Conservation (phyloP, 1,284 basidiomycete genomes). For the Apiotrichum gracile region DNA sequence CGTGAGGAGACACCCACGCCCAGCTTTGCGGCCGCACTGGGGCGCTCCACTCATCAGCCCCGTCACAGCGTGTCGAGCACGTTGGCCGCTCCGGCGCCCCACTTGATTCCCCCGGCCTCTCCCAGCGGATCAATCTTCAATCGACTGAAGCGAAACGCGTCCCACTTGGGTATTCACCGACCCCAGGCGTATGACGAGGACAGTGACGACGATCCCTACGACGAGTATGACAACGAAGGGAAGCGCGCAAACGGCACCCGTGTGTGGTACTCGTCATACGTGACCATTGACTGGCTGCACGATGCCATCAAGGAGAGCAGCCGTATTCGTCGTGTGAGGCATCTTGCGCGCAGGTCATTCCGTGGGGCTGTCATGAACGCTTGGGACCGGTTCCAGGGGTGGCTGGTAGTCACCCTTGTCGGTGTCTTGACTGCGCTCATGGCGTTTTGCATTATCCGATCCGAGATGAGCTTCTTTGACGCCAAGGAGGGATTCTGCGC, state of each 20-base stretch:
- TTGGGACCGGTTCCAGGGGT: slow-evolving; percentile 78
- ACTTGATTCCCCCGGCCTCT: slow-evolving; percentile 1
- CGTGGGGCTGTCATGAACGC: slow-evolving; percentile 65
- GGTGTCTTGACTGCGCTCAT: slow-evolving; percentile 68
- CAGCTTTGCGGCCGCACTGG: neutral
- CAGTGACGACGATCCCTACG: slow-evolving; percentile 20
- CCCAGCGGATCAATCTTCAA: slow-evolving; percentile 28
- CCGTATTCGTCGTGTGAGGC: slow-evolving; percentile 63
- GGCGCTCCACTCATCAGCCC: slow-evolving; percentile 4
- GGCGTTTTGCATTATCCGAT: slow-evolving; percentile 79
- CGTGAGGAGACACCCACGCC: neutral
- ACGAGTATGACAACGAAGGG: slow-evolving; percentile 49
- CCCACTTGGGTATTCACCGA: slow-evolving; percentile 29
- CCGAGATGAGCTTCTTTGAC: slow-evolving; percentile 89
- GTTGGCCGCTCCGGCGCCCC: neutral
- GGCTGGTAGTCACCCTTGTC: slow-evolving; percentile 79
- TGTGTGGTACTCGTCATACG: slow-evolving; percentile 74
- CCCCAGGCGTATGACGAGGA: slow-evolving; percentile 26
- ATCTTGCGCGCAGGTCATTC: slow-evolving; percentile 58
- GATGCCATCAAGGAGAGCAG: slow-evolving; percentile 86
- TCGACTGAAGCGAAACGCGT: slow-evolving; percentile 30
- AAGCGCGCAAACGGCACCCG: slow-evolving; percentile 72
- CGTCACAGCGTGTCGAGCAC: slow-evolving; percentile 4
- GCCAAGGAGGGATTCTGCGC: slow-evolving; percentile 85
- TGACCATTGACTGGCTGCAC: slow-evolving; percentile 72